These are phyloP conservation scores for Tephrocybe sp. DNA, from an alignment of 768 basidiomycete genomes.

Conservation along the genomic window DNA sequence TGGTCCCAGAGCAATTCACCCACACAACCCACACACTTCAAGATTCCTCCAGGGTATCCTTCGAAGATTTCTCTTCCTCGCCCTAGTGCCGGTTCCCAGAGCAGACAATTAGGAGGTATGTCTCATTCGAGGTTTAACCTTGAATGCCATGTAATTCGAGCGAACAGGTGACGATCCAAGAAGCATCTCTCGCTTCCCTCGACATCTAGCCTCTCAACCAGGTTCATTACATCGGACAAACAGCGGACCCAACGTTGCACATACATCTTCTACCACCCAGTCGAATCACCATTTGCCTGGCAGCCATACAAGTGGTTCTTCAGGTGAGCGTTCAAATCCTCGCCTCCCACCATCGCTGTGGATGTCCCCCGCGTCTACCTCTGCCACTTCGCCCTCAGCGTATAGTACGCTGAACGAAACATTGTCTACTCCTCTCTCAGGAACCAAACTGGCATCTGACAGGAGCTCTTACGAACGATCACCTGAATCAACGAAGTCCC, in stretches of 20 bases:
- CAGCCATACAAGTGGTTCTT: conserved; percentile 21
- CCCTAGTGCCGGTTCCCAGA: conserved; percentile 26
- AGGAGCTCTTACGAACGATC: conserved; percentile 32
- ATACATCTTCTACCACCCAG: conserved; percentile 8
- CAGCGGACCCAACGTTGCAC: conserved; percentile 8
- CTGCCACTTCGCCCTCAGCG: conserved; percentile 40
- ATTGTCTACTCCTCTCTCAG: conserved; percentile 35
- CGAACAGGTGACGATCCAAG: conserved; percentile 11
- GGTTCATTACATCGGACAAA: conserved; percentile 13
- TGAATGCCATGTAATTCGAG: background rate
- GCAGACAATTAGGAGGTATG: conserved; percentile 19
- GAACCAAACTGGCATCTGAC: conserved; percentile 29
- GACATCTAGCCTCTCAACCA: conserved; percentile 5
- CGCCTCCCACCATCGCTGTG: conserved; percentile 75
- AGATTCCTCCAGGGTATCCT: conserved; percentile 18
- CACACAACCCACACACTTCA: conserved; percentile 19
- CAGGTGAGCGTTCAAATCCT: conserved; percentile 48
- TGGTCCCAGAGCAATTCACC: conserved; percentile 29
- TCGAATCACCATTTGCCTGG: conserved; percentile 12
- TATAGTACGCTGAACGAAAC: conserved; percentile 36
- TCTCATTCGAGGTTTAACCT: too few species aligned
- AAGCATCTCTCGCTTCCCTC: conserved; percentile 2
- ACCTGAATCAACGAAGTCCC: conserved; percentile 40
- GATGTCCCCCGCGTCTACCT: conserved; percentile 71
- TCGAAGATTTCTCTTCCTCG: conserved; percentile 29